A percentile compares a stretch with the other conserved stretches of the same genome.
Conservation (phyloP, 257 asterid species). For the Gentiana macrophylla region DNA sequence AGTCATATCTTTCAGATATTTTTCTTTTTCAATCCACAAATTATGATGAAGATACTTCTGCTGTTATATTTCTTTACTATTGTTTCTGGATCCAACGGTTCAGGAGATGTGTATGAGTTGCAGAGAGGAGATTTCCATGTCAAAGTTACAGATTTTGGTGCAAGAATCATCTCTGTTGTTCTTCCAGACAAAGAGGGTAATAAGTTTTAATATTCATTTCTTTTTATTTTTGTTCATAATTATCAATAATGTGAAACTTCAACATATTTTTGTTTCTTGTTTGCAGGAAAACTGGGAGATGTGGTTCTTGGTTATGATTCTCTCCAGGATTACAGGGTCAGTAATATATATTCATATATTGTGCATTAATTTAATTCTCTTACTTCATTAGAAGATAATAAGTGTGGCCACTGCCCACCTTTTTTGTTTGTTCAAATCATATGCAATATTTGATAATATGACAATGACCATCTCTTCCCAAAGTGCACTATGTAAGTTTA, state of each 20-base stretch:
- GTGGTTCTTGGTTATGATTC: conserved; percentile 78
- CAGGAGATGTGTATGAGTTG: conserved; percentile 31
- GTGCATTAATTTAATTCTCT: not conserved
- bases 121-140: conserved; percentile 46
- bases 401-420: too few species aligned
- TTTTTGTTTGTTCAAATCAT: too few species aligned
- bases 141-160: conserved; percentile 70
- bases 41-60: too few species aligned
- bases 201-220: not conserved
- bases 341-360: not conserved
- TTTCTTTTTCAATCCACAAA: too few species aligned
- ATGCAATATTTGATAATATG: too few species aligned
- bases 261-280: not conserved
- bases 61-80: conserved; percentile 14
- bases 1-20: too few species aligned
- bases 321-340: conserved; percentile 42
- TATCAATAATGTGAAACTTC: not conserved
- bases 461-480: too few species aligned
- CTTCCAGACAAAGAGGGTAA: conserved; percentile 77
- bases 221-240: not conserved
- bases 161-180: conserved; percentile 59
- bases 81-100: conserved; percentile 16
- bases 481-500: too few species aligned
- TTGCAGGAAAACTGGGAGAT: conserved; percentile 52
- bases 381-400: not conserved